A percentile compares a stretch with the other conserved stretches of the same genome.
phyloP scores from a whole-genome alignment of 176 grass and related monocot species.

The Olyra latifolia region DNA sequence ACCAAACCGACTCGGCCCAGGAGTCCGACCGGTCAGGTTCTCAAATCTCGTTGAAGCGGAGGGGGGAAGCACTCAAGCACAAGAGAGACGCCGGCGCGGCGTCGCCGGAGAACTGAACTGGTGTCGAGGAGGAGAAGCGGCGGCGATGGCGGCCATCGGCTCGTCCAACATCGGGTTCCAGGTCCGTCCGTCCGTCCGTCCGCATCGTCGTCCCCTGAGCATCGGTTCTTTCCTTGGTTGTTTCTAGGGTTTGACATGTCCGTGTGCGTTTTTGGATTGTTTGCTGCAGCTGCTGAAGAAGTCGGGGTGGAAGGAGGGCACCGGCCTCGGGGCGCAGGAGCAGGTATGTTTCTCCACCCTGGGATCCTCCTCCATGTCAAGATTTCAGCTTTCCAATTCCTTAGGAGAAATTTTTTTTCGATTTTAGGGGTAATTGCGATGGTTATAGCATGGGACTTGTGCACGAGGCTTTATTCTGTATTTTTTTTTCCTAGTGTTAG shows the following conservation, averaged over 20 bases:
- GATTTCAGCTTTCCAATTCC: not conserved
- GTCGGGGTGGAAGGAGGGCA: constrained; percentile 92
- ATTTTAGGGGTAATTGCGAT: not conserved
- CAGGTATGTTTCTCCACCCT: constrained; percentile 49
- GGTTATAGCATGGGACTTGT: not conserved
- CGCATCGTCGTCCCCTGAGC: not conserved
- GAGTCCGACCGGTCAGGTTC: not conserved
- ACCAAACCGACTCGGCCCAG: too few relatives aligned
- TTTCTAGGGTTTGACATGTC: constrained; percentile 56
- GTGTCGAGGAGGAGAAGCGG: not conserved
- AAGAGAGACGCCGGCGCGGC: not conserved
- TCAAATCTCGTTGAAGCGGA: not conserved
- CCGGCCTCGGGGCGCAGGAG: constrained; percentile 82
- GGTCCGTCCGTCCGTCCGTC: constrained; percentile 13
- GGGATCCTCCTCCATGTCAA: not conserved
- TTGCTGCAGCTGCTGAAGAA: constrained; percentile 82
- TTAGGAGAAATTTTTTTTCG: not conserved
- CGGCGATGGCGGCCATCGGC: constrained; percentile 47
- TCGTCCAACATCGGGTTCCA: constrained; percentile 94
- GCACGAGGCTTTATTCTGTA: not conserved
- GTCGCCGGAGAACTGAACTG: not conserved
- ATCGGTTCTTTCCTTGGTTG: too few relatives aligned
- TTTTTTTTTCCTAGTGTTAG: not conserved
- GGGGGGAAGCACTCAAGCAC: too few relatives aligned
- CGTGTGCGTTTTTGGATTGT: not conserved